phyloP scores from a whole-genome alignment of 306 rosid species.

The Lupinus albus region DNA sequence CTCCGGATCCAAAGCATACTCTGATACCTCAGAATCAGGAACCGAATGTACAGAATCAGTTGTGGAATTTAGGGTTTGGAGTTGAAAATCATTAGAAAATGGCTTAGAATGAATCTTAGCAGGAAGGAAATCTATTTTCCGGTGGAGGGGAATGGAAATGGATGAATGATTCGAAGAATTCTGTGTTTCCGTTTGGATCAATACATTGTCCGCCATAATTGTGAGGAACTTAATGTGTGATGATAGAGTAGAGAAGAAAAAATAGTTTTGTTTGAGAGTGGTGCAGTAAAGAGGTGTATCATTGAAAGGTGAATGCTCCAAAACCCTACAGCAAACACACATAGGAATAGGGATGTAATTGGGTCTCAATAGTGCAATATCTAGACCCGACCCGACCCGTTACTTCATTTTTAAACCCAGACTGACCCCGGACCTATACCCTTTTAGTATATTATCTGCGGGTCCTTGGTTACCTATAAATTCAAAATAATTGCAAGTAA shows the following conservation, averaged over 20 bases:
- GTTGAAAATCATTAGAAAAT: slow-evolving; percentile 61
- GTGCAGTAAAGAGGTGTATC: slow-evolving; percentile 43
- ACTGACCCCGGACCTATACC: too few relatives aligned
- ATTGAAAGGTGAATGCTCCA: slow-evolving; percentile 31
- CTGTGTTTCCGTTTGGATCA: slow-evolving; percentile 24
- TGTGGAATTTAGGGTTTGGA: slow-evolving; percentile 79
- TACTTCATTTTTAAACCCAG: too few relatives aligned
- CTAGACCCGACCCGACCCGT: too few relatives aligned
- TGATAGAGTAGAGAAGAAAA: too few relatives aligned
- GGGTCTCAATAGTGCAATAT: too few relatives aligned
- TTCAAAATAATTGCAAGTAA: too few relatives aligned
- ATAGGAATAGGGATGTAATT: too few relatives aligned
- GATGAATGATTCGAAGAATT: slow-evolving; percentile 37
- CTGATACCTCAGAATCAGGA: slow-evolving; percentile 66
- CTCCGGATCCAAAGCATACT: slow-evolving; percentile 86
- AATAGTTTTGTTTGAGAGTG: slow-evolving; percentile 40
- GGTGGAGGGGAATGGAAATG: slow-evolving; percentile 30
- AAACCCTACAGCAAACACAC: slow-evolving; percentile 69
- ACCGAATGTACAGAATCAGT: slow-evolving; percentile 50
- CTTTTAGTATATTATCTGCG: too few relatives aligned
- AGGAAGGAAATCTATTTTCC: slow-evolving; percentile 60
- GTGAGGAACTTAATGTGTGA: too few relatives aligned
- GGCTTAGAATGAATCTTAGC: slow-evolving; percentile 62
- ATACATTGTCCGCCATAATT: slow-evolving; percentile 46
- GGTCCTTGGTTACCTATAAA: too few relatives aligned